Conservation (phyloP, 805 yeast species). For the Yamadazyma insecticola region DNA sequence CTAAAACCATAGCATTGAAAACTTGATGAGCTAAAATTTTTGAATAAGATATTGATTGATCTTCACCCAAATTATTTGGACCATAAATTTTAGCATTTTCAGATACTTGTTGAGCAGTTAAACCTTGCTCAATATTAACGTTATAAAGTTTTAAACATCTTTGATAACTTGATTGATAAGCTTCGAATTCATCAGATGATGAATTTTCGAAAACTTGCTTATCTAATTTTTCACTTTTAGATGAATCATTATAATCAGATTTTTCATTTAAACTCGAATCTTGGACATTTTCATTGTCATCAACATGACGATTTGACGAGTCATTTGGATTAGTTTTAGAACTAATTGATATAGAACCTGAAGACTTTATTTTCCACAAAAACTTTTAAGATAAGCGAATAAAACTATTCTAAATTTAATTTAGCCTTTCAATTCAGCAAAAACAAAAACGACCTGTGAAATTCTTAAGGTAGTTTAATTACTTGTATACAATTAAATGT, state of each 20-base stretch:
- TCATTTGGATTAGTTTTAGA: conserved; percentile 3
- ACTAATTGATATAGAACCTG: conserved; percentile 1
- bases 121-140: conserved; percentile 14
- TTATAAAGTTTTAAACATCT: conserved; percentile 14
- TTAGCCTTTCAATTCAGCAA: no score
- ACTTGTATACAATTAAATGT: no score
- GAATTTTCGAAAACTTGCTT: not conserved
- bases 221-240: not conserved
- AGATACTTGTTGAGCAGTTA: conserved; percentile 15
- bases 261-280: not conserved
- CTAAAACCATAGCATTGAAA: conserved; percentile 76
- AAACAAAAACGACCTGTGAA: no score
- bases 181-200: conserved; percentile 3
- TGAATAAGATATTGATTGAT: conserved; percentile 47
- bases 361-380: conserved; percentile 10
- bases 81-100: conserved; percentile 40
- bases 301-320: conserved; percentile 2
- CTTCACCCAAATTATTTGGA: conserved; percentile 58
- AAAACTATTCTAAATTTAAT: no score
- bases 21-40: conserved; percentile 61
- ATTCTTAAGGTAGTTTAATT: no score
- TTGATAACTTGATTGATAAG: conserved; percentile 14
- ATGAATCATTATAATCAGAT: not conserved
- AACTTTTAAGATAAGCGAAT: not conserved
- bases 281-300: conserved; percentile 5